phyloP scores from a whole-genome alignment of 805 yeast species.

The Starmerella etchellsii region DNA sequence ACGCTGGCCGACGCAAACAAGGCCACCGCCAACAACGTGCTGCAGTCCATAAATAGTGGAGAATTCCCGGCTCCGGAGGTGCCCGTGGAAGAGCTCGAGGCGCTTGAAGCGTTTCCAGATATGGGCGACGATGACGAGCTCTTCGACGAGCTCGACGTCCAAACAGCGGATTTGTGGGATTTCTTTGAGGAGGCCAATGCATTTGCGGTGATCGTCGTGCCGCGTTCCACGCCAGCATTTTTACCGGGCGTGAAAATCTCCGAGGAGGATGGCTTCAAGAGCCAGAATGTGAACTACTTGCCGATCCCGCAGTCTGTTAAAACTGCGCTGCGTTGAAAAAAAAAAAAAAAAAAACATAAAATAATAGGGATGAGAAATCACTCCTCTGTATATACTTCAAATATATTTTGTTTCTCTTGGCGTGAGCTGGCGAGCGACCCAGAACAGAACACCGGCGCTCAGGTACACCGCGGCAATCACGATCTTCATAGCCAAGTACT shows the following conservation, averaged over 20 bases:
- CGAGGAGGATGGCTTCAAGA: background rate
- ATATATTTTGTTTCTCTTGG: no score
- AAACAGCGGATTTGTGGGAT: conserved; percentile 14
- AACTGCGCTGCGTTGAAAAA: background rate
- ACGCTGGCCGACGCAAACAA: conserved; percentile 2
- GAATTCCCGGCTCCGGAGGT: conserved; percentile 8
- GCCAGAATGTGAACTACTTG: conserved; percentile 13
- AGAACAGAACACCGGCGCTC: background rate
- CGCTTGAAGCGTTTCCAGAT: conserved; percentile 4
- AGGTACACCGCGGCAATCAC: conserved; percentile 24
- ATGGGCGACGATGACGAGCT: conserved; percentile 12
- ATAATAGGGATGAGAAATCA: no score
- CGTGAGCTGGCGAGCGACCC: no score
- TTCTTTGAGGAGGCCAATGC: conserved; percentile 7
- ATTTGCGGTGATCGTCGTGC: conserved; percentile 9
- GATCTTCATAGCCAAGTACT: conserved; percentile 23
- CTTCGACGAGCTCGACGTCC: conserved; percentile 11
- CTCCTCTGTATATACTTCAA: no score
- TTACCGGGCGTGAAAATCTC: conserved; percentile 7
- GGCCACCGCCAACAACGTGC: conserved; percentile 4
- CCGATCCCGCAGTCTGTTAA: conserved; percentile 14
- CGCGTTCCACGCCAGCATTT: conserved; percentile 10
- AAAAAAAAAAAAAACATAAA: no score
- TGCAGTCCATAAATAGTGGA: conserved; percentile 1
- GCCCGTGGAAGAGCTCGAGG: conserved; percentile 10